These are phyloP conservation scores for Periconia macrospinosa DNA, from an alignment of 2,329 filamentous ascomycete species.

Conservation along the genomic window DNA sequence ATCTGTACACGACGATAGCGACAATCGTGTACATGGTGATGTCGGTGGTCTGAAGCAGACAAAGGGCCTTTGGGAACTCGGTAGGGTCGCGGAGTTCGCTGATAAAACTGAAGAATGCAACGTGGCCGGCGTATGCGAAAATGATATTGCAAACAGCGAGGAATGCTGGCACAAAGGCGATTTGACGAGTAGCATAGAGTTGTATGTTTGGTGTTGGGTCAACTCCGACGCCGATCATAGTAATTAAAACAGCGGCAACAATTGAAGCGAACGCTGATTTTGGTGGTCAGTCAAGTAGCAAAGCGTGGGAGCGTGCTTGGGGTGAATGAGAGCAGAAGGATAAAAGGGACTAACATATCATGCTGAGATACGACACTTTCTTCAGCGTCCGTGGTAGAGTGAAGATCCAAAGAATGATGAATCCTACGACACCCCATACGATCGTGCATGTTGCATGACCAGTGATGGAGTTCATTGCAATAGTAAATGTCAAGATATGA, in stretches of 20 bases:
- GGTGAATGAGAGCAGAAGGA: too few species aligned
- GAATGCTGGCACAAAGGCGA: constrained; percentile 20
- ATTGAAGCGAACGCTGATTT: constrained; percentile 63
- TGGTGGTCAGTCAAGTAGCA: too few species aligned
- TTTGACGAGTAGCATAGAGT: constrained; percentile 16
- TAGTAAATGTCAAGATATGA: constrained; percentile 69
- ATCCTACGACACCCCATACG: constrained; percentile 63
- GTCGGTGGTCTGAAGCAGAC: constrained; percentile 61
- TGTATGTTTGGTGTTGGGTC: constrained; percentile 30
- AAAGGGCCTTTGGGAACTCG: constrained; percentile 64
- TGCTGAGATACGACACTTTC: constrained; percentile 64
- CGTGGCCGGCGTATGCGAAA: constrained; percentile 68
- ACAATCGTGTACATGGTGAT: constrained; percentile 66
- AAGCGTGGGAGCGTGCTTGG: too few species aligned
- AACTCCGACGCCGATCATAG: constrained; percentile 66
- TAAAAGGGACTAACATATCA: constrained; percentile 50
- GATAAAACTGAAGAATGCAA: constrained; percentile 69
- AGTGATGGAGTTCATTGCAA: constrained; percentile 66
- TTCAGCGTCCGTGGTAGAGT: constrained; percentile 64
- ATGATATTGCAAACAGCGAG: constrained; percentile 59
- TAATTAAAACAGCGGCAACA: constrained; percentile 63
- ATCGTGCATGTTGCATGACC: constrained; percentile 64
- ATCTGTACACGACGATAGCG: constrained; percentile 68
- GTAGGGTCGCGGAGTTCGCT: constrained; percentile 63
- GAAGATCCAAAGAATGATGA: constrained; percentile 61